Conservation (phyloP, 352 stramenopile species). For the Salisapilia sapeloensis region DNA sequence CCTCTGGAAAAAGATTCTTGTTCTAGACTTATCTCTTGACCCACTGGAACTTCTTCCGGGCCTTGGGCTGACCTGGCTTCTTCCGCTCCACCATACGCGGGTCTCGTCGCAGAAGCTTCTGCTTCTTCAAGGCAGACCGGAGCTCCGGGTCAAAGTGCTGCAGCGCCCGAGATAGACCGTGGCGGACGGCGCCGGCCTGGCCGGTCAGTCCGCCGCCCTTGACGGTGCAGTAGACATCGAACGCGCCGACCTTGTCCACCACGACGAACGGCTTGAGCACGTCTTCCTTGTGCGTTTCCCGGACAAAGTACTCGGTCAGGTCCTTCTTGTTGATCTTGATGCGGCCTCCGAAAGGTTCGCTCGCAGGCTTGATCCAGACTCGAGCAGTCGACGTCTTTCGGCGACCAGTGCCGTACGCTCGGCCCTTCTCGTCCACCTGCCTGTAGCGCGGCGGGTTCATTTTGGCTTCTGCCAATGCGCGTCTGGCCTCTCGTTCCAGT, state of each 20-base stretch:
- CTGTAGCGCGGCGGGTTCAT: constrained; percentile 53
- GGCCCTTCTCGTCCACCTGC: constrained; percentile 59
- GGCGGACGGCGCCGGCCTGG: constrained; percentile 87
- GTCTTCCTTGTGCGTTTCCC: constrained; percentile 80
- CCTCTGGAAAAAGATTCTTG: too few species aligned
- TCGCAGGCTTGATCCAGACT: constrained; percentile 85
- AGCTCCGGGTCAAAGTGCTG: constrained; percentile 89
- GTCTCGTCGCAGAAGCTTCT: constrained; percentile 89
- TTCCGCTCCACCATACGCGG: constrained; percentile 93
- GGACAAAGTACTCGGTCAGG: constrained; percentile 87
- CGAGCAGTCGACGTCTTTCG: constrained; percentile 89
- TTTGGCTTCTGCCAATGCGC: constrained; percentile 47
- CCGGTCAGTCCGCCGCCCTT: constrained; percentile 87
- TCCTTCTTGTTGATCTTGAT: constrained; percentile 91
- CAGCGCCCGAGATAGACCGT: constrained; percentile 86
- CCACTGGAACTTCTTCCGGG: constrained; percentile 96
- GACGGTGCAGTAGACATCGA: constrained; percentile 86
- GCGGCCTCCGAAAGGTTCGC: constrained; percentile 59
- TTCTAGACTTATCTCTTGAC: constrained; percentile 97
- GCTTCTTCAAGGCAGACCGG: constrained; percentile 84
- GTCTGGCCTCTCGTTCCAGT: constrained; percentile 43
- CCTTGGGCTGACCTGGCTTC: constrained; percentile 91
- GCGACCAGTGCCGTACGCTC: constrained; percentile 82
- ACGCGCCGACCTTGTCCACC: constrained; percentile 56
- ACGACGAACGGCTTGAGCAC: constrained; percentile 70